These are phyloP conservation scores for Dactylella cylindrospora DNA, from an alignment of 2,329 filamentous ascomycete genomes.

Conservation along the genomic window DNA sequence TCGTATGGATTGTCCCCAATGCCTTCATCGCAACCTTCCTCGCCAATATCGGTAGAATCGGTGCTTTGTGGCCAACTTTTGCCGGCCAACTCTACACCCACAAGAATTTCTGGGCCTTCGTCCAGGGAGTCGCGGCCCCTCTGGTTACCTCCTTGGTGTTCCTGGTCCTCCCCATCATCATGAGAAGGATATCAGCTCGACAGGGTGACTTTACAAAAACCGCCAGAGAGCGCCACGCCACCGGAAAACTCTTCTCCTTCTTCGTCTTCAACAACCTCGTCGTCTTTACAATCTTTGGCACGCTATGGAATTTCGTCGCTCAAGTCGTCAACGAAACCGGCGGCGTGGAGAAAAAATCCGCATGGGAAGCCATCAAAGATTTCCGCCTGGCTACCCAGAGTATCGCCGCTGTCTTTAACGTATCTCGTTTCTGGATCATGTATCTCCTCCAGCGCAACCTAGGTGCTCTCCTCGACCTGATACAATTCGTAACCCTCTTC, in stretches of 20 bases:
- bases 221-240: constrained; percentile 84
- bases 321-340: constrained; percentile 64
- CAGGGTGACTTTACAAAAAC: constrained; percentile 82
- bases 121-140: constrained; percentile 89
- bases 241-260: constrained; percentile 87
- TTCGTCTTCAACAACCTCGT: constrained; percentile 97
- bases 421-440: constrained; percentile 91
- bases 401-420: constrained; percentile 73
- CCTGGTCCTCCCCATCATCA: constrained; percentile 82
- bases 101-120: constrained; percentile 73
- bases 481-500: constrained; percentile 80
- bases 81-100: constrained; percentile 64
- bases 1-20: constrained; percentile 89
- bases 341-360: constrained; percentile 54
- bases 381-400: constrained; percentile 65
- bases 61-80: constrained; percentile 71
- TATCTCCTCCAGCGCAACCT: constrained; percentile 91
- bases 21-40: constrained; percentile 92
- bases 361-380: constrained; percentile 69
- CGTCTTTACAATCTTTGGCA: constrained; percentile 88
- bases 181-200: constrained; percentile 71
- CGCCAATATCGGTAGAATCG: constrained; percentile 66
- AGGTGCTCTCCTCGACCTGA: constrained; percentile 89
- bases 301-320: constrained; percentile 72
- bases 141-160: constrained; percentile 86